These are phyloP conservation scores for Pleurotus djamor DNA, from an alignment of 768 basidiomycete genomes.

Conservation along the genomic window DNA sequence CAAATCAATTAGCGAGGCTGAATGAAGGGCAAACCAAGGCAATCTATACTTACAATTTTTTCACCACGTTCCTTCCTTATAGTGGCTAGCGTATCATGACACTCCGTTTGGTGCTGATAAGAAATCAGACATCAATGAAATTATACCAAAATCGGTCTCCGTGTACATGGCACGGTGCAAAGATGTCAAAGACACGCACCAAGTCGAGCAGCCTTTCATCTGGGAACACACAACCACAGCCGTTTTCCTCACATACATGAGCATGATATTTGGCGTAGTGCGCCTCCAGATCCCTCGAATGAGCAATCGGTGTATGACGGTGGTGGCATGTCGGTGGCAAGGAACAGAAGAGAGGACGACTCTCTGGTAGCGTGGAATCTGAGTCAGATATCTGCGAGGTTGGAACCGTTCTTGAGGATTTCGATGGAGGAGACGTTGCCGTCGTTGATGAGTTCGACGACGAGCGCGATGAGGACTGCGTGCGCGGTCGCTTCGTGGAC, in stretches of 20 bases:
- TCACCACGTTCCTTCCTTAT: slow-evolving; percentile 77
- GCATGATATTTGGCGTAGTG: slow-evolving; percentile 87
- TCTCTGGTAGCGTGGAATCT: slow-evolving; percentile 7
- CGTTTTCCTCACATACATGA: slow-evolving; percentile 70
- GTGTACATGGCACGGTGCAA: neutral
- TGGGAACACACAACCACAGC: slow-evolving; percentile 83
- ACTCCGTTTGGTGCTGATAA: slow-evolving; percentile 76
- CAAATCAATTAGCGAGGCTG: slow-evolving; percentile 8
- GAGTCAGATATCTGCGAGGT: neutral
- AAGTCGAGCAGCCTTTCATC: slow-evolving; percentile 76
- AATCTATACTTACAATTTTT: slow-evolving; percentile 64
- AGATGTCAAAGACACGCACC: slow-evolving; percentile 44
- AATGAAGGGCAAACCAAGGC: neutral
- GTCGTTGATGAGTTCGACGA: slow-evolving; percentile 8
- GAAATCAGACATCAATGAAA: neutral
- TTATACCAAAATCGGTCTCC: neutral
- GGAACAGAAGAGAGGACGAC: slow-evolving; percentile 58
- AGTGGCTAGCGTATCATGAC: slow-evolving; percentile 83
- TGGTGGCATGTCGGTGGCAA: slow-evolving; percentile 82
- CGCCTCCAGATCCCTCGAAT: slow-evolving; percentile 69
- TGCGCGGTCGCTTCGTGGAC: slow-evolving; percentile 10
- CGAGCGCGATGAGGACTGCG: slow-evolving; percentile 8
- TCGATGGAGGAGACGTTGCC: slow-evolving; percentile 2
- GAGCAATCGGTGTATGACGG: slow-evolving; percentile 59
- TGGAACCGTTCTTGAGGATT: slow-evolving; percentile 6